Base-by-base conservation (phyloP, 306 rosid genomes). In the Cyamopsis tetragonoloba region DNA sequence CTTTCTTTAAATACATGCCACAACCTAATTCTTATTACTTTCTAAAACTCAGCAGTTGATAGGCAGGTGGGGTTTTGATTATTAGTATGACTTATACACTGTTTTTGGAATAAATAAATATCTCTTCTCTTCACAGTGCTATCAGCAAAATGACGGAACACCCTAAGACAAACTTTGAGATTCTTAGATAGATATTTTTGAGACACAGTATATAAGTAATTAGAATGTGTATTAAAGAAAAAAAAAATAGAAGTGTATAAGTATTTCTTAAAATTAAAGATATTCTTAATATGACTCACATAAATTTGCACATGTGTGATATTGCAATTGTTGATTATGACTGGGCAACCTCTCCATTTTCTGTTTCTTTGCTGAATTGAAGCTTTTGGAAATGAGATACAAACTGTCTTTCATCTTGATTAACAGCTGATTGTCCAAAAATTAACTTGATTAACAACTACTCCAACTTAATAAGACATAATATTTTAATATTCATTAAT, bases 51-150 rank as follows among this genome's bases (percentile, higher is more conserved):
- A 53, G 30, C 51, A 9, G 58, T 46, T 66, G 66, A 61, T 51
- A 7, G 71, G 57, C 10, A 19, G 43, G 64, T 69, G 34, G 46
- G 15, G 31, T 30, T 9, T 59, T 38, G 66, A 76, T 61, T 51
- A 22, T 50, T 55, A 2, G 7, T 22, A 15, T 11, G 80, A 61
- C 76, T 76, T 60, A 19, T 47, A 9, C 11, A 10, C 34, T 35
- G n/a, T 20, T 67, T 41, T 59, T 4, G 1, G 43, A 42, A 68
- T 19, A n/a, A 32, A 49, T 14, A 68, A 23, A 61, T 28, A 42
- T 61, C 76, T 30, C 15, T 8, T 32, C 48, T 2, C 27, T 35
- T 60, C 63, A 23, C 11, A 50, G 27, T 48, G 74, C 34, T 49
- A 38, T 38, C 31, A 5, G 38, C 49, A 14, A 18, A 53, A 0